A percentile compares a stretch with the other conserved stretches of the same genome.
Conservation (phyloP, 139 green algal species). For the Chlorella sp. region DNA sequence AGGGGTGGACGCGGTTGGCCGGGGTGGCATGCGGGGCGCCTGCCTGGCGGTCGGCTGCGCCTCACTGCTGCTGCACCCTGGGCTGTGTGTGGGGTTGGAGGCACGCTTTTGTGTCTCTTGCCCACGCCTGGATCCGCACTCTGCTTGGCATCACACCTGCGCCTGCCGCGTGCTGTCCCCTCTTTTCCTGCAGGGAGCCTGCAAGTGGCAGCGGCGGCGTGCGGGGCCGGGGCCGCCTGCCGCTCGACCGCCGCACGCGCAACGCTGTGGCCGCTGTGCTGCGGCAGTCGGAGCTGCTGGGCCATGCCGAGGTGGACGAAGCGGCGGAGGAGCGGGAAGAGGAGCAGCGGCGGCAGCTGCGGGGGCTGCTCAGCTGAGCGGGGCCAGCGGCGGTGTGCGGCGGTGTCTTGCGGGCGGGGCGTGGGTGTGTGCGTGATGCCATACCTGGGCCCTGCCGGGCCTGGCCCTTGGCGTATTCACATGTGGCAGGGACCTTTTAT, state of each 20-base stretch:
- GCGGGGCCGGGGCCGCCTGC: not conserved
- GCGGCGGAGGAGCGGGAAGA: not conserved
- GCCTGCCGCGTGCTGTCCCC: not conserved
- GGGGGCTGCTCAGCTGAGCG: not conserved
- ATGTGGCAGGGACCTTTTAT: too few relatives aligned
- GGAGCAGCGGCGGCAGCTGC: constrained; percentile 4
- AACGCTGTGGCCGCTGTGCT: not conserved
- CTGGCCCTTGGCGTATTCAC: too few relatives aligned
- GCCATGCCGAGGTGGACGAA: not conserved
- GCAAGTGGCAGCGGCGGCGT: not conserved
- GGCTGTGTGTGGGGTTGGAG: not conserved
- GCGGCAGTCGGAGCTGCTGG: constrained; percentile 15
- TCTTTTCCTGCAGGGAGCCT: not conserved
- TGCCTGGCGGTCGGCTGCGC: not conserved
- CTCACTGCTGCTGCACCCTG: not conserved
- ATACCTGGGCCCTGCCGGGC: too few relatives aligned
- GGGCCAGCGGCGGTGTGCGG: too few relatives aligned
- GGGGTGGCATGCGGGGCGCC: not conserved
- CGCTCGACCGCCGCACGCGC: constrained; percentile 12
- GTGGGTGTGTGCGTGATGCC: too few relatives aligned
- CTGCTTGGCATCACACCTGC: not conserved
- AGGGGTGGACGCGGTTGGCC: not conserved
- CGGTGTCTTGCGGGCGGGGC: too few relatives aligned
- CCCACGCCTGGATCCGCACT: not conserved
- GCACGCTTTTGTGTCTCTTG: not conserved